Percentiles rank a stretch among this genome's conserved stretches.
Conservation (phyloP, 805 yeast genomes). For the Wickerhamiella hasegawae region DNA sequence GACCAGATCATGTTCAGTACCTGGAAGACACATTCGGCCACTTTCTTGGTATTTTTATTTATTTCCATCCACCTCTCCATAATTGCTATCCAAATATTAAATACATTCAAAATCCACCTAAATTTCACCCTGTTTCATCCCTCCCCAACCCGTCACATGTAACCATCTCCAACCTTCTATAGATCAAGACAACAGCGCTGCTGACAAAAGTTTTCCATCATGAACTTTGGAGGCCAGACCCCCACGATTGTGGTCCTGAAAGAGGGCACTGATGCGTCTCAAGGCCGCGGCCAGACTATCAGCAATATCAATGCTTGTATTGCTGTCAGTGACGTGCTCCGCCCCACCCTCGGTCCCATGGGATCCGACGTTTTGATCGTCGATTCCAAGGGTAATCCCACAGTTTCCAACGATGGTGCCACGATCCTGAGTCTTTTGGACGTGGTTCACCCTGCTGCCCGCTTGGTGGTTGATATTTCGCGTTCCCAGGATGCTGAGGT, state of each 20-base stretch:
- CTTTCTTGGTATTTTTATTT: no score
- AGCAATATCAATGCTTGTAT: constrained; percentile 93
- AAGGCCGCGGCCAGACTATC: constrained; percentile 90
- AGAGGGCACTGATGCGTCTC: constrained; percentile 96
- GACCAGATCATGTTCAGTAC: no score
- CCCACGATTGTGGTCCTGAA: constrained; percentile 97
- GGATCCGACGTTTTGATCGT: constrained; percentile 93
- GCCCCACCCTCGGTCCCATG: constrained; percentile 91
- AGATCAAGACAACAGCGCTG: no score
- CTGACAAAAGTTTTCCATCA: no score
- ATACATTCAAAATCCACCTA: no score
- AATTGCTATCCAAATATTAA: no score
- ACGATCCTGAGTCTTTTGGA: constrained; percentile 83
- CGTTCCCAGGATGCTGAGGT: constrained; percentile 97
- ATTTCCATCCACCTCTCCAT: no score
- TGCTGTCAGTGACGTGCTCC: constrained; percentile 90
- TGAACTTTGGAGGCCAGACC: constrained; percentile 85
- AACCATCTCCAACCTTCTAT: no score
- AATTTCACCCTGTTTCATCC: no score
- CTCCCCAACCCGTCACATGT: no score
- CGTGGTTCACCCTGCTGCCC: constrained; percentile 97
- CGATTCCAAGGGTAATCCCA: constrained; percentile 65
- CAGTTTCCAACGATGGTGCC: constrained; percentile 97
- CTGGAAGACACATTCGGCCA: no score
- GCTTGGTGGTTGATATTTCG: constrained; percentile 83